Evolutionary conservation across 108 stramenopile genomes (phyloP), one percentile per base, ranked within the genome.

Genomic region (Fragilariopsis cylindrus): DNA sequence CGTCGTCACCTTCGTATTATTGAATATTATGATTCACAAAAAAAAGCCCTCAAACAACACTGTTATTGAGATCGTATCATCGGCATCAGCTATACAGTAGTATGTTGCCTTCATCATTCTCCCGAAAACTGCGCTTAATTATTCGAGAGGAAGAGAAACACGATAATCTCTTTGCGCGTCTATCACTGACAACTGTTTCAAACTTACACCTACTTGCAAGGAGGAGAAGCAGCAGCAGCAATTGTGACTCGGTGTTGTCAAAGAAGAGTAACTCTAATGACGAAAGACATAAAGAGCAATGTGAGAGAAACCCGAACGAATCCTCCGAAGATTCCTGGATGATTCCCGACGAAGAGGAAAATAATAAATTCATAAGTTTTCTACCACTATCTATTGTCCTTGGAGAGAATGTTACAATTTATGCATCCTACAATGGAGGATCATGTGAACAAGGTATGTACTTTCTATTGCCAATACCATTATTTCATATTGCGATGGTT

Each of bases 361-460:
- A 57, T 62, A 48, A 5, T 72, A 44, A 44, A 9, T 49, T 47
- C 41, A 30, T 47, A 54, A 53, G 57, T 47, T 81, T 81, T 69
- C 45, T 77, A 39, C 76, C 81, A 2, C 57, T 82, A 18, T 60
- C 56, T 16, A 57, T 80, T 13, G 39, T 57, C 5, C 5, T 74
- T 16, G 65, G 65, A 54, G 84, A 70, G 11, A 70, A 68, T 18
- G 65, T 53, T 15, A 57, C 65, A 13, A 48, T 90, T 9, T 87
- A 79, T 71, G 82, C 73, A 30, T 90, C 89, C 7, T 92, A 81
- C 74, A 92, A 92, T 75, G 92, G 92, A 39, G 92, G 92, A 65
- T 55, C 42, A 45, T 63, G 62, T 81, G 52, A 58, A 49, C 53
- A 74, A 71, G 6, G 41, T 50, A 44, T n/a, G 71, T 64, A 18